Percentiles rank a stretch among this genome's conserved stretches.
These are phyloP conservation scores for Angophora floribunda DNA, from an alignment of 345 rosid genomes.

Conservation along the genomic window DNA sequence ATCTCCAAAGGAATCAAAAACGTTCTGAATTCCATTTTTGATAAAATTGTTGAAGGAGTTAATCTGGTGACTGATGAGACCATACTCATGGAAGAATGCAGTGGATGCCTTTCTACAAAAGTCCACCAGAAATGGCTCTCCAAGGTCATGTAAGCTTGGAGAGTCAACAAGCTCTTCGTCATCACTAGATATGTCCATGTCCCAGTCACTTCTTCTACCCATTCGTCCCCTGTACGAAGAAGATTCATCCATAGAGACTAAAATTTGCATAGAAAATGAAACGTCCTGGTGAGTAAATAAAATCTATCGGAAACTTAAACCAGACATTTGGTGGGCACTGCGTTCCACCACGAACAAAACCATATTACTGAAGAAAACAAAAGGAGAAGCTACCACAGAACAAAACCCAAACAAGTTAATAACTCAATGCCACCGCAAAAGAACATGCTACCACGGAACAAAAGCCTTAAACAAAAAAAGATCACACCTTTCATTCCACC, in stretches of 20 bases:
- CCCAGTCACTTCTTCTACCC: background rate
- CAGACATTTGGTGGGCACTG: too few relatives aligned
- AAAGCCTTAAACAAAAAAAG: too few relatives aligned
- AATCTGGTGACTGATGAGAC: constrained; percentile 75
- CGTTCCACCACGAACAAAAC: too few relatives aligned
- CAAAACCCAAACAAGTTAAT: too few relatives aligned
- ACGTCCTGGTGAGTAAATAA: background rate
- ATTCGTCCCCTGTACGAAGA: background rate
- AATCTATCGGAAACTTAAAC: too few relatives aligned
- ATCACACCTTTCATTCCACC: too few relatives aligned
- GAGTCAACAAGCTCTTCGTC: background rate
- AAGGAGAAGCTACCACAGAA: too few relatives aligned
- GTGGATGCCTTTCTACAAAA: constrained; percentile 56
- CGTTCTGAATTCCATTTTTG: constrained; percentile 44
- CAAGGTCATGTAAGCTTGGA: constrained; percentile 20
- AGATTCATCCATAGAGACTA: background rate
- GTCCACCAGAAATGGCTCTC: constrained; percentile 25
- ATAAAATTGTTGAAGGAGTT: constrained; percentile 72
- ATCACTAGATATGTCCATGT: background rate
- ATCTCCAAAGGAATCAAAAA: constrained; percentile 56
- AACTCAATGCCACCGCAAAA: too few relatives aligned
- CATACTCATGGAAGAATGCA: constrained; percentile 54
- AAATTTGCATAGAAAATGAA: background rate
- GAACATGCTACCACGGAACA: too few relatives aligned
- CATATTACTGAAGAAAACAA: too few relatives aligned